Percentiles rank a stretch among this genome's conserved stretches.
These are phyloP conservation scores for Ilyonectria mors-panacis DNA, from an alignment of 2,329 filamentous ascomycete genomes.

Conservation along the genomic window DNA sequence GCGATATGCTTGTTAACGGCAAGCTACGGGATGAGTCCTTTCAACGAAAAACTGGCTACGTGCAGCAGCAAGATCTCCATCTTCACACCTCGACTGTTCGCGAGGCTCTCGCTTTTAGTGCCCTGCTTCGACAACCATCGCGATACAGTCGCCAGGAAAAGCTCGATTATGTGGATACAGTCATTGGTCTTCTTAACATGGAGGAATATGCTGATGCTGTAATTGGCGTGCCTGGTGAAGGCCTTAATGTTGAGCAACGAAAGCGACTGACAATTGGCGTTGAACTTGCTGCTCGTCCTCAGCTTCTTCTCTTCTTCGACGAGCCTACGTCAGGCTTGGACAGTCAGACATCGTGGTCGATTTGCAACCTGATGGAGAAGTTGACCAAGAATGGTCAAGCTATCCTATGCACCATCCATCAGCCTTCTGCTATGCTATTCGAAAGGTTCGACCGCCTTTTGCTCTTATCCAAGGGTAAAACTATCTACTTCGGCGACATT, in stretches of 20 bases:
- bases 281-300: conserved; percentile 66
- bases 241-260: conserved; percentile 71
- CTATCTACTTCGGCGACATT: conserved; percentile 74
- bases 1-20: conserved; percentile 78
- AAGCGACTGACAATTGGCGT: conserved; percentile 72
- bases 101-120: conserved; percentile 85
- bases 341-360: conserved; percentile 71
- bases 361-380: conserved; percentile 70
- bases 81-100: conserved; percentile 73
- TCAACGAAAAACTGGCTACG: conserved; percentile 89
- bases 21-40: conserved; percentile 81
- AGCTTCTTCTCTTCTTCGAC: conserved; percentile 71
- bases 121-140: conserved; percentile 83
- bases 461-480: conserved; percentile 71
- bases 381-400: conserved; percentile 66
- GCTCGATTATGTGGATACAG: conserved; percentile 84
- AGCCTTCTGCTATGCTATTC: conserved; percentile 62
- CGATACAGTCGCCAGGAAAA: conserved; percentile 78
- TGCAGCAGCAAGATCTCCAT: conserved; percentile 90
- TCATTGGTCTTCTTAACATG: conserved; percentile 74
- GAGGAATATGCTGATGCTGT: conserved; percentile 73
- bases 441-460: conserved; percentile 68
- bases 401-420: conserved; percentile 64
- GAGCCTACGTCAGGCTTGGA: conserved; percentile 73
- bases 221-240: conserved; percentile 71